Evolutionary conservation across 164 flowering plant genomes (phyloP), one percentile per base, ranked within the genome.

Genomic region (Kingdonia uniflora): DNA sequence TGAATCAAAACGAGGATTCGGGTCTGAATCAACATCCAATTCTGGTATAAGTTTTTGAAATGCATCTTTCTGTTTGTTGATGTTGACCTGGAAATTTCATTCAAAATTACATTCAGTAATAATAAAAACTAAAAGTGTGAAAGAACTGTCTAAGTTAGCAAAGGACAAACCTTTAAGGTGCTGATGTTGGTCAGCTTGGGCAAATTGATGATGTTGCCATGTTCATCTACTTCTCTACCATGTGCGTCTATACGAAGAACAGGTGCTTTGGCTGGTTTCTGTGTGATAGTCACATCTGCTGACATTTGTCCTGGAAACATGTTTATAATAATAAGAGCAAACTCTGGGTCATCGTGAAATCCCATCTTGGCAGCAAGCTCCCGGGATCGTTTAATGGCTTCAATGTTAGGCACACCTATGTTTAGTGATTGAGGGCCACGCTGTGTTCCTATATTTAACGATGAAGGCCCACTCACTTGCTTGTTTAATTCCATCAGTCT

Each of bases 301-400:
- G 77, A 60, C 49, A 64, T 21, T 65, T 84, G 95, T 16, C 95
- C 97, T 2, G 96, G 97, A 63, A 89, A 94, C 79, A 82, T 62
- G 66, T 94, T 89, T 52, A 94, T 78, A n/a, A 94, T 78, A n/a
- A 85, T 77, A 59, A 95, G 89, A 66, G 80, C 90, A 80, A 81
- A 94, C 61, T 82, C 74, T 6, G 95, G 95, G 51, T 94, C 99
- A 71, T 89, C 95, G 24, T 79, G 77, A 63, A 94, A 94, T 44
- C 99, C 99, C 97, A 94, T 82, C 73, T 77, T 86, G 41, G 97
- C 97, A 64, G 97, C 99, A 59, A 94, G 87, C 55, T 89, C 97
- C 65, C 86, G 96, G 14, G 96, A 96, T 57, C 90, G 76, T 56
- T 84, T 89, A 45, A 94, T 95, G 61, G 96, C 97, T 71, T 94